Evolutionary conservation across 2,329 filamentous ascomycete genomes (phyloP), one percentile per base, ranked within the genome.

Genomic region (Beauveria varroae): DNA sequence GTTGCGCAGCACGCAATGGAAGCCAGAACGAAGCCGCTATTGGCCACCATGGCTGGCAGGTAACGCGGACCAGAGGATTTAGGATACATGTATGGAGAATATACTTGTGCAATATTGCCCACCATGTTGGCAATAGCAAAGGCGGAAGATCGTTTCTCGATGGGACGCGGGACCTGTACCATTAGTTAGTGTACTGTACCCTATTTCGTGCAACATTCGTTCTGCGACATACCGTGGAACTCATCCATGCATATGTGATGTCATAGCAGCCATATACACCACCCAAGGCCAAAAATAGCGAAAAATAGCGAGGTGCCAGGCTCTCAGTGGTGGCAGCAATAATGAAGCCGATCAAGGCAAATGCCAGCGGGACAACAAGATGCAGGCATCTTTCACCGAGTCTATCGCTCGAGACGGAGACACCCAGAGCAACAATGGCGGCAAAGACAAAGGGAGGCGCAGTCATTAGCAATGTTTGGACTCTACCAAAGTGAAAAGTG

Each of bases 341-440:
- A 66, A 91, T 87, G 73, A 88, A 91, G 3, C 85, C 82, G 0
- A 75, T 74, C 3, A 90, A 77, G 16, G 84, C 83, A 47, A 90
- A 75, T 61, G 78, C 81, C 14, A 90, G 77, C 0, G 88, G 87
- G 1, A 84, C 61, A 0, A 79, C 78, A 63, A 91, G 81, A 71
- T 91, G 89, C 70, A 82, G 84, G 72, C 86, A 91, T 5, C 88
- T 81, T 72, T 91, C 88, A 22, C 86, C 86, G 0, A 86, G 89
- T 47, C 79, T 81, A 71, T 91, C 89, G 18, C 88, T 86, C 70
- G 90, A 86, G 79, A 84, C 86, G 4, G 88, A 85, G 65, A 89
- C 90, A 49, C 79, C 61, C 65, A 86, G 85, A 1, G 86, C 83
- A 0, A 82, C 84, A 49, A 89, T 79, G 37, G 85, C 79, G 54